A percentile compares a stretch with the other conserved stretches of the same genome.
Conservation (phyloP, 1,284 basidiomycete genomes). For the Leucoagaricus sp. region DNA sequence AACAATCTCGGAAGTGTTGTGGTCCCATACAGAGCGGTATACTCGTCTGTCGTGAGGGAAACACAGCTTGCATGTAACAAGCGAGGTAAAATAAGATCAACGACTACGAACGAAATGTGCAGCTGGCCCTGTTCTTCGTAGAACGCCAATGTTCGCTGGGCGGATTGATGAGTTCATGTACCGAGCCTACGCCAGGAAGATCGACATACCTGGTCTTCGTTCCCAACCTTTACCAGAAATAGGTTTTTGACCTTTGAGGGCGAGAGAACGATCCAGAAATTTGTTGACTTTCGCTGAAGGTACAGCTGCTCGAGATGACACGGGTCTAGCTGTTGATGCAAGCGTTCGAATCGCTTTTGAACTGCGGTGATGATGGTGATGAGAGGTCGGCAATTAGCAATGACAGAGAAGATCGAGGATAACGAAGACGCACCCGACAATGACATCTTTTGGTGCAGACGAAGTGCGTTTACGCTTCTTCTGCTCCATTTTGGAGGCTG, state of each 20-base stretch:
- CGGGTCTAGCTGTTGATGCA: not conserved
- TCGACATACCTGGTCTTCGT: slow-evolving; percentile 37
- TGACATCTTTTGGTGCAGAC: slow-evolving; percentile 21
- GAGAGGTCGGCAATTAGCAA: not conserved
- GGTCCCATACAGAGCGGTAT: too few species aligned
- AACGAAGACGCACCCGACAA: slow-evolving; percentile 22
- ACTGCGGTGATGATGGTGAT: too few species aligned
- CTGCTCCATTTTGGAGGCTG: not conserved
- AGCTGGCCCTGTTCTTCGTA: slow-evolving; percentile 28
- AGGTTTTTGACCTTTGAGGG: slow-evolving; percentile 34
- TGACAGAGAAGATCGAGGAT: not conserved
- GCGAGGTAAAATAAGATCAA: too few species aligned
- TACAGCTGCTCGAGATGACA: slow-evolving; percentile 16
- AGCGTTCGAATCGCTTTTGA: slow-evolving; percentile 12
- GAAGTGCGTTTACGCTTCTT: slow-evolving; percentile 1
- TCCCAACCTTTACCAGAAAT: slow-evolving; percentile 39
- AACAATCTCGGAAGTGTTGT: too few species aligned
- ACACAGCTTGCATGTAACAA: too few species aligned
- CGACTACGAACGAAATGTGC: slow-evolving; percentile 11
- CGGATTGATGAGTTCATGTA: not conserved
- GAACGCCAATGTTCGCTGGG: slow-evolving; percentile 35
- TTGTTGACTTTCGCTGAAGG: slow-evolving; percentile 28
- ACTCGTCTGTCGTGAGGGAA: too few species aligned
- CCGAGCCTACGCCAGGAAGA: not conserved
- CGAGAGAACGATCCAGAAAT: slow-evolving; percentile 28